Conservation (phyloP, 352 stramenopile genomes). For the Pythium aristosporum region DNA sequence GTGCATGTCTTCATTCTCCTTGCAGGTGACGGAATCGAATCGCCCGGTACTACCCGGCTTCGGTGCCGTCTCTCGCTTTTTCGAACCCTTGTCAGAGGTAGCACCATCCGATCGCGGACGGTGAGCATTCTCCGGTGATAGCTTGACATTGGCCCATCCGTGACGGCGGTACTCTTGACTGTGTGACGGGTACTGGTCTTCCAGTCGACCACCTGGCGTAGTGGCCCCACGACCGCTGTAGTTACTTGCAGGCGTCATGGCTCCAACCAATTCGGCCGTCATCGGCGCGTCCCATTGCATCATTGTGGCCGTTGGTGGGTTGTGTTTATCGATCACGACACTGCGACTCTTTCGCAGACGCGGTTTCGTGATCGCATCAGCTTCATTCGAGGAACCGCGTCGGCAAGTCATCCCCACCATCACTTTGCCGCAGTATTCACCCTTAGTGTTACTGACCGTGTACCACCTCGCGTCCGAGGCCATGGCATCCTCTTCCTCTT, state of each 20-base stretch:
- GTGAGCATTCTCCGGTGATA: conserved; percentile 55
- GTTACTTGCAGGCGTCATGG: conserved; percentile 25
- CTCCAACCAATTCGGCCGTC: conserved; percentile 19
- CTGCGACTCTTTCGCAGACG: conserved; percentile 77
- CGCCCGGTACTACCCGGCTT: conserved; percentile 14
- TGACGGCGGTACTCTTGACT: conserved; percentile 50
- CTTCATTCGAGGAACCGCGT: conserved; percentile 27
- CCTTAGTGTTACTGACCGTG: conserved; percentile 82
- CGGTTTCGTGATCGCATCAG: conserved; percentile 33
- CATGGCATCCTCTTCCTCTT: conserved; percentile 73
- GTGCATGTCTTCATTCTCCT: conserved; percentile 87
- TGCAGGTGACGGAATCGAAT: conserved; percentile 69
- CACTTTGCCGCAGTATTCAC: conserved; percentile 86
- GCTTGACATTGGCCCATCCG: conserved; percentile 79
- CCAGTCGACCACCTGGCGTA: conserved; percentile 15
- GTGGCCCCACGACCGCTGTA: conserved; percentile 18
- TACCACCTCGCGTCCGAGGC: conserved; percentile 79
- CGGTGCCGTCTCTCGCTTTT: conserved; percentile 34
- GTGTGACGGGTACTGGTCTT: conserved; percentile 17
- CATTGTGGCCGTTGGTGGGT: conserved; percentile 71
- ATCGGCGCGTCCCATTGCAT: conserved; percentile 57
- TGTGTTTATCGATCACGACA: conserved; percentile 67
- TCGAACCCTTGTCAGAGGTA: conserved; percentile 38
- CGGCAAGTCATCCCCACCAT: conserved; percentile 78
- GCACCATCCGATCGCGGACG: conserved; percentile 58